A percentile compares a stretch with the other conserved stretches of the same genome.
Conservation (phyloP, 2,329 filamentous ascomycete species). For the Trichoderma sp. region DNA sequence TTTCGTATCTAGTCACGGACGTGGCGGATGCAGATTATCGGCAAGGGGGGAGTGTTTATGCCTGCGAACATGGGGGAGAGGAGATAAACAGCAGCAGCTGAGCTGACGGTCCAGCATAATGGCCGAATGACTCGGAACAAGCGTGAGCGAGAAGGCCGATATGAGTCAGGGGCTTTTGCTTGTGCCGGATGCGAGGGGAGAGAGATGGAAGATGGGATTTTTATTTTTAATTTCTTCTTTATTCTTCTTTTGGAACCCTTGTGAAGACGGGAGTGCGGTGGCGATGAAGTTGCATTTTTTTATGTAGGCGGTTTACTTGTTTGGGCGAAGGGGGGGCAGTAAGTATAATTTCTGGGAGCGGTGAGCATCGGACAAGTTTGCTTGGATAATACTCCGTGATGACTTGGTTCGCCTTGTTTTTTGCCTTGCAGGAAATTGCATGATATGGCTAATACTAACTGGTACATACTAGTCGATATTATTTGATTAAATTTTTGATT, state of each 20-base stretch:
- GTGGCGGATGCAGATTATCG: background rate
- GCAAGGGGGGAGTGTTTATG: background rate
- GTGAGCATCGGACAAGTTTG: background rate
- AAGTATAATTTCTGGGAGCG: background rate
- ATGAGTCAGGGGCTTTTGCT: slow-evolving; percentile 3
- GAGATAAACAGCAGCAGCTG: background rate
- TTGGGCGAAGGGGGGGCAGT: background rate
- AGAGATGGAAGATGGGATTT: background rate
- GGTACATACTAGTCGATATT: background rate
- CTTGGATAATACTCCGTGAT: background rate
- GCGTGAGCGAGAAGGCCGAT: background rate
- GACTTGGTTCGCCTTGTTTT: background rate
- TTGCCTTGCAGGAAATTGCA: background rate
- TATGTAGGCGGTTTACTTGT: background rate
- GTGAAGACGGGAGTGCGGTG: background rate
- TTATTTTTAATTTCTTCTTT: background rate
- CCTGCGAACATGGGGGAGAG: background rate
- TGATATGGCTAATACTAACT: background rate
- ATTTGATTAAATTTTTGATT: background rate
- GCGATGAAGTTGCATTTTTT: background rate
- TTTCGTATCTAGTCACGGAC: background rate
- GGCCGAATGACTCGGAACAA: background rate
- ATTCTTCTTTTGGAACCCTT: background rate
- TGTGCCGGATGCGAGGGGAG: background rate
- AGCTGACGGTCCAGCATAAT: background rate